A percentile compares a stretch with the other conserved stretches of the same genome.
Evolutionary conservation across 2,329 filamentous ascomycete genomes (phyloP).

Genomic region (Lecanicillium sp.): DNA sequence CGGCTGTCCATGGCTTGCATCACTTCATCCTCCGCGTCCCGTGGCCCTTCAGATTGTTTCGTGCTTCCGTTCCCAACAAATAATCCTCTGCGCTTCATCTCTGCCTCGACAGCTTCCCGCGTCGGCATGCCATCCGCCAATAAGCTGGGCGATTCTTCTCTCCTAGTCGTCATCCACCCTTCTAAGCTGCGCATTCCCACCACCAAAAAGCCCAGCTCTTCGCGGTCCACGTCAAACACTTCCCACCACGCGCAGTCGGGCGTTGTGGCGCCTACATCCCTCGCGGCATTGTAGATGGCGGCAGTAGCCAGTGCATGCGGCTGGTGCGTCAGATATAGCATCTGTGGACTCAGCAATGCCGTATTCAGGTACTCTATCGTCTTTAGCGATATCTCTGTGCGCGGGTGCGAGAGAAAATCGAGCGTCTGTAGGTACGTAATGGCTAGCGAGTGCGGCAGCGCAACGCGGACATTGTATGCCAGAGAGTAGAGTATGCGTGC

Average conservation of each 20-base stretch:
- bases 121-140: conserved; percentile 44
- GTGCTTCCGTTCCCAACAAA: background rate
- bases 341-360: conserved; percentile 75
- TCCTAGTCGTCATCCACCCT: conserved; percentile 56
- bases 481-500: conserved; percentile 66
- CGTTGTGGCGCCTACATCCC: conserved; percentile 67
- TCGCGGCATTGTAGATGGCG: conserved; percentile 81
- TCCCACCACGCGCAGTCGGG: conserved; percentile 93
- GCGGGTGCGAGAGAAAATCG: conserved; percentile 47
- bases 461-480: conserved; percentile 76
- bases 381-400: conserved; percentile 49
- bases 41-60: background rate
- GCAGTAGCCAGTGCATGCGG: conserved; percentile 77
- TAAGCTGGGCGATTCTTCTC: conserved; percentile 42
- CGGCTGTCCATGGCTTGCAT: conserved; percentile 18
- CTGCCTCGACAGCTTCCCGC: conserved; percentile 47
- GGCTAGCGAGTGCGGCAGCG: conserved; percentile 76
- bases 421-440: conserved; percentile 91
- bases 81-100: conserved; percentile 31
- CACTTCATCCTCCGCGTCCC: conserved; percentile 4
- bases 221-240: conserved; percentile 90
- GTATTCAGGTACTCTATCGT: conserved; percentile 78
- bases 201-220: conserved; percentile 88
- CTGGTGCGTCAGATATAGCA: conserved; percentile 88
- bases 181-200: conserved; percentile 76